Evolutionary conservation across 257 asterid species (phyloP), one percentile per base, ranked within the genome.

Genomic region (Coffea canephora): DNA sequence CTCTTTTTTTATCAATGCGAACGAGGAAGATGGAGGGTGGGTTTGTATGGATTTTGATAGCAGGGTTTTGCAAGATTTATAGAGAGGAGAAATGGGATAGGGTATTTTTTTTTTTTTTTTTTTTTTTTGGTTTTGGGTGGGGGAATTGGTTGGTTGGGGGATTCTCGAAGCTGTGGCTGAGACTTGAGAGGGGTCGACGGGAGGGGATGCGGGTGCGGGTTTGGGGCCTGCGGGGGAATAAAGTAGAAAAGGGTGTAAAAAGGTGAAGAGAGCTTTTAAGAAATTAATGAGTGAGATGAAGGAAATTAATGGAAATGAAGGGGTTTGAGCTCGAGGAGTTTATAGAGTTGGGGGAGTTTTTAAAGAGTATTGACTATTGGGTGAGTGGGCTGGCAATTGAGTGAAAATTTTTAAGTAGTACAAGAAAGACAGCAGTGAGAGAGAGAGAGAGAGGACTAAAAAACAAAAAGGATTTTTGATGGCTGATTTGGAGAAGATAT

Each of bases 381-480:
- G 13, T 34, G 75, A 15, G 54, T 3, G 6, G 13, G 49, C 66
- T 62, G 43, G 64, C 39, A 31, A 69, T 6, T 23, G 39, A 7
- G 48, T 19, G 72, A 62, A 71, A 5, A 45, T 62, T 21, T 21
- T 2, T 64, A 41, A 66, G 79, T 54, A 66, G 79, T 54, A 69
- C 36, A 54, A 48, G 83, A 18, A 80, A 75, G 72, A 75, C 66
- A 68, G 80, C 31, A 71, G 73, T 8, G 73, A 48, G 49, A 36
- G 45, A 14, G 46, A 36, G 73, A 66, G 55, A 54, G 55, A 66
- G 45, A 43, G 48, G 79, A 73, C 83, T 77, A 78, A 2, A 54
- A 74, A 78, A 81, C 87, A 84, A 78, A 81, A 84, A 81, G 74
- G 75, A 77, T 74, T 69, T 83, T 80, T 80, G 82, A 80, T 81